Conservation (phyloP, 495 filamentous ascomycete species). For the Opeltia flavorubescens region DNA sequence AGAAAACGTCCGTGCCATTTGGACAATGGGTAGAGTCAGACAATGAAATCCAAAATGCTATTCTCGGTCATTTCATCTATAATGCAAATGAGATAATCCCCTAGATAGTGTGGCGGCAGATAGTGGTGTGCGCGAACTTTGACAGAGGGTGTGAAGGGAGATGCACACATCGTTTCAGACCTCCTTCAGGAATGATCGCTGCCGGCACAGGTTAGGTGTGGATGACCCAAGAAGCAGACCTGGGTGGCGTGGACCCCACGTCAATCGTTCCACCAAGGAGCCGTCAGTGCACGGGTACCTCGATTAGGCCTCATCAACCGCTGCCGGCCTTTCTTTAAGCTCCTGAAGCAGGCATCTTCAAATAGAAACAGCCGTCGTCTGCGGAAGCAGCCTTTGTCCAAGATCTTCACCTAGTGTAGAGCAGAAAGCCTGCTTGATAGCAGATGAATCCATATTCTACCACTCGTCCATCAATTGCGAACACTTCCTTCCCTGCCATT, state of each 20-base stretch:
- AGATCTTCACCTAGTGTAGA: too few species aligned
- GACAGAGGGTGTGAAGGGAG: not conserved
- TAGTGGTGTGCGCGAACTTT: not conserved
- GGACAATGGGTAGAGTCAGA: too few species aligned
- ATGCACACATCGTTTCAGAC: not conserved
- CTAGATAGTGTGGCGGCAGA: not conserved
- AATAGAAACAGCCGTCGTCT: conserved; percentile 2
- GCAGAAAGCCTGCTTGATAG: too few species aligned
- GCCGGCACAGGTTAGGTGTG: too few species aligned
- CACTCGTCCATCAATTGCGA: too few species aligned
- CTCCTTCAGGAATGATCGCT: not conserved
- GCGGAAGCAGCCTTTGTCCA: too few species aligned
- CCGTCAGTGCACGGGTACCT: not conserved
- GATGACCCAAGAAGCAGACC: not conserved
- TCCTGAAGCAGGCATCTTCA: not conserved
- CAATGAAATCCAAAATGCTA: too few species aligned
- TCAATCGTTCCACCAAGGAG: not conserved
- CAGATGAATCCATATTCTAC: too few species aligned
- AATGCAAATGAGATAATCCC: not conserved
- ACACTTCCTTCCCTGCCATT: too few species aligned
- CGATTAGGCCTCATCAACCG: not conserved
- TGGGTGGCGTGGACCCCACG: not conserved
- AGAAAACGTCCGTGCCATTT: too few species aligned
- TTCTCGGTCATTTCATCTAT: too few species aligned
- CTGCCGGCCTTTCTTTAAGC: not conserved